Evolutionary conservation across 148 eudicot species (phyloP).

Genomic region (Chenopodium quinoa): DNA sequence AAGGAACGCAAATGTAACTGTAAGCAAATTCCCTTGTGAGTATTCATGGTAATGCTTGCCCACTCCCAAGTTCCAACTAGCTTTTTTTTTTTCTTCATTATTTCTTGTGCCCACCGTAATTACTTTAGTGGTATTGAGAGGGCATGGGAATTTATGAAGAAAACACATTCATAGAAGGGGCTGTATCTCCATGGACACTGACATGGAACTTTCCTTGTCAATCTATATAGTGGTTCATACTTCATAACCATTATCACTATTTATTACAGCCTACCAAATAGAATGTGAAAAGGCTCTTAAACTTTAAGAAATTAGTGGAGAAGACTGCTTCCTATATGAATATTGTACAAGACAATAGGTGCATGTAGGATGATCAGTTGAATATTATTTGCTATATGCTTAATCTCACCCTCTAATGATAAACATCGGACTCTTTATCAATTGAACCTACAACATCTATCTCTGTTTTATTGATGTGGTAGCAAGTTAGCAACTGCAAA

Average conservation of each 20-base stretch:
- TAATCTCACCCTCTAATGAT: neutral
- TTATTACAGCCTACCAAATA: neutral
- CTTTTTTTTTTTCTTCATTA: neutral
- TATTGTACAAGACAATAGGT: too few species aligned
- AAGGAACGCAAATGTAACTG: neutral
- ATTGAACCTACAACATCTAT: neutral
- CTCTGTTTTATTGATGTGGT: neutral
- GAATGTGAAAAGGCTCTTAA: neutral
- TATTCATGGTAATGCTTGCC: neutral
- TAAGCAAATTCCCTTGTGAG: neutral
- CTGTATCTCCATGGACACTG: neutral
- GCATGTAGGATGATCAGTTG: too few species aligned
- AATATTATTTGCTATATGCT: neutral
- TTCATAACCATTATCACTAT: neutral
- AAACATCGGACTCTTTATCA: neutral
- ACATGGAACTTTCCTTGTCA: neutral
- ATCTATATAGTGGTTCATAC: neutral
- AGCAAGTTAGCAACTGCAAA: slow-evolving; percentile 9
- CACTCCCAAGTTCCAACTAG: neutral
- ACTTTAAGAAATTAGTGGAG: neutral
- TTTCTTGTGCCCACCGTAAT: neutral
- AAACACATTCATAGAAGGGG: neutral
- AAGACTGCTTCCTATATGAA: neutral
- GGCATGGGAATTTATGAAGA: neutral
- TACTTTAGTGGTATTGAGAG: neutral